Evolutionary conservation across 306 rosid genomes (phyloP).

Genomic region (Alnus glutinosa): DNA sequence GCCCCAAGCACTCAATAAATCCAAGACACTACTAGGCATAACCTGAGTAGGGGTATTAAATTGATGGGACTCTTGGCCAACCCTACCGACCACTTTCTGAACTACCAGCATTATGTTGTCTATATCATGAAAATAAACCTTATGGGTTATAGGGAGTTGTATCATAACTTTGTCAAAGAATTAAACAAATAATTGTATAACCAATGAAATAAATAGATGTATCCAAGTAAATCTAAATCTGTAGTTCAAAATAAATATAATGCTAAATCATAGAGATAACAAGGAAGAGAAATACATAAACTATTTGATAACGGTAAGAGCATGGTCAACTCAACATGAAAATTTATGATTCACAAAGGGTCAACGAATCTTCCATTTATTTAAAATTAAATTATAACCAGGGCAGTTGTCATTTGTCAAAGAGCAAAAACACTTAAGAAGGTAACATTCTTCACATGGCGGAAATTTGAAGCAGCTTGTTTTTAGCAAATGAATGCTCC

Average conservation of each 20-base stretch:
- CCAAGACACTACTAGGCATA: no score
- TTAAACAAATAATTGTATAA: background rate
- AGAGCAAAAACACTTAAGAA: background rate
- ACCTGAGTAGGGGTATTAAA: no score
- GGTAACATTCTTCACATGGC: background rate
- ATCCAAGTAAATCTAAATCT: background rate
- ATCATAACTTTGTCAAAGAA: background rate
- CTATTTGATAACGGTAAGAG: background rate
- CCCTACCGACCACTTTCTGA: no score
- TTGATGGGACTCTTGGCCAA: no score
- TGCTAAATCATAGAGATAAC: background rate
- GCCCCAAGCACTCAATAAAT: no score
- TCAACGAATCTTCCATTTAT: background rate
- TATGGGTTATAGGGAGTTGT: background rate
- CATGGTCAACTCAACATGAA: background rate
- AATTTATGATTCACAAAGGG: background rate
- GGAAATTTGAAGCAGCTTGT: conserved; percentile 12
- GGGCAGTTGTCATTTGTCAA: background rate
- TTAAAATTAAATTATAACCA: no score
- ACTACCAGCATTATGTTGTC: background rate
- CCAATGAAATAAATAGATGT: background rate
- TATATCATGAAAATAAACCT: conserved; percentile 9
- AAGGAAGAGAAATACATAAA: background rate
- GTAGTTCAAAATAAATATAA: background rate
- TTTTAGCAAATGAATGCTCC: conserved; percentile 22